phyloP scores from a whole-genome alignment of 192 early-diverging fungal genomes.

The Haplosporangium gracile region DNA sequence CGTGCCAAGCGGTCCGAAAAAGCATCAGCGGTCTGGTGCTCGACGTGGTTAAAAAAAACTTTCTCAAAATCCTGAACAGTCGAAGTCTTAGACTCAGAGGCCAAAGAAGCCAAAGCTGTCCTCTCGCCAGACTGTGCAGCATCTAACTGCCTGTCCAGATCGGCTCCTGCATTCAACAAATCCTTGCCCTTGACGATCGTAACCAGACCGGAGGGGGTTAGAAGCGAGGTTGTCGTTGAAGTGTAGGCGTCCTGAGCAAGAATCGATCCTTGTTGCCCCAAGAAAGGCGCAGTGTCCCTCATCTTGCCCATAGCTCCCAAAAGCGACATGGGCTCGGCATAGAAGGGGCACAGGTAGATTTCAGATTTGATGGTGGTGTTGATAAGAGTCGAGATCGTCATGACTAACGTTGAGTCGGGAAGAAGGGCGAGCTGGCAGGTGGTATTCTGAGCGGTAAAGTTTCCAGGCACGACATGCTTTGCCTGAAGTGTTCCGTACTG shows the following conservation, averaged over 20 bases:
- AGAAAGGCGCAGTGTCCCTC: slow-evolving; percentile 54
- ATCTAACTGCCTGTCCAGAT: slow-evolving; percentile 38
- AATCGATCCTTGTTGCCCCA: slow-evolving; percentile 25
- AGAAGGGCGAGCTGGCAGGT: slow-evolving; percentile 54
- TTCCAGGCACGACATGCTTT: slow-evolving; percentile 35
- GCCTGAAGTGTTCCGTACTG: slow-evolving; percentile 68
- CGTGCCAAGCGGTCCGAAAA: slow-evolving; percentile 15
- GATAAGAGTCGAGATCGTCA: slow-evolving; percentile 49
- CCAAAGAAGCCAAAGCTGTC: slow-evolving; percentile 23
- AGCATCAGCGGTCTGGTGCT: slow-evolving; percentile 30
- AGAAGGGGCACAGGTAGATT: slow-evolving; percentile 60
- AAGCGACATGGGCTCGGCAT: slow-evolving; percentile 64
- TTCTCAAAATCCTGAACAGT: slow-evolving; percentile 41
- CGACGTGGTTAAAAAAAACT: slow-evolving; percentile 51
- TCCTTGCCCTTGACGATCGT: slow-evolving; percentile 21
- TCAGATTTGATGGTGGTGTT: slow-evolving; percentile 56
- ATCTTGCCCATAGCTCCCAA: slow-evolving; percentile 66
- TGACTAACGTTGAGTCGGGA: slow-evolving; percentile 56
- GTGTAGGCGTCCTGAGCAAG: slow-evolving; percentile 45
- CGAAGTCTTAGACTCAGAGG: slow-evolving; percentile 24
- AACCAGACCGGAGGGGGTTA: slow-evolving; percentile 21
- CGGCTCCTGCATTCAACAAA: not conserved
- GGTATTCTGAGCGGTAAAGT: slow-evolving; percentile 23
- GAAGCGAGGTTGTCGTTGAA: slow-evolving; percentile 31
- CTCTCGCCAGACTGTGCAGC: slow-evolving; percentile 42